Conservation (phyloP, 148 eudicot genomes). For the Rhododendron mucronatum region DNA sequence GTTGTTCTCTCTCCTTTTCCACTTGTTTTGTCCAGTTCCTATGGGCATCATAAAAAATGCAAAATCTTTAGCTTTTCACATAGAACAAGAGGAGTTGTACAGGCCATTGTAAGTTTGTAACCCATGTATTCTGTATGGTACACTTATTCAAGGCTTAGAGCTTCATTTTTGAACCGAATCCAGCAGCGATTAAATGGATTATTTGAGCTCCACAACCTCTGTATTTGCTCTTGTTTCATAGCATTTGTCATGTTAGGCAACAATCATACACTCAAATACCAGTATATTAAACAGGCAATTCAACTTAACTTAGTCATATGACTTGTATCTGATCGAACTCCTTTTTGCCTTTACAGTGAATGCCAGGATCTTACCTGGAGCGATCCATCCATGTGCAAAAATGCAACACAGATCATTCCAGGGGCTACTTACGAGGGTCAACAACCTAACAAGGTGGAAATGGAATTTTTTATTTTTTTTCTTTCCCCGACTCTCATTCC, state of each 20-base stretch:
- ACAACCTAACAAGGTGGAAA: not conserved
- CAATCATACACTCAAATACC: not conserved
- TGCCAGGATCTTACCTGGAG: not conserved
- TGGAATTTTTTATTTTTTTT: not conserved
- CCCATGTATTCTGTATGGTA: not conserved
- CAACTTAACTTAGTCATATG: not conserved
- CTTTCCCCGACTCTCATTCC: not conserved
- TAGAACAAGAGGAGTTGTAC: slow-evolving; percentile 33
- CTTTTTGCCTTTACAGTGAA: not conserved
- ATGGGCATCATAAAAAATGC: not conserved
- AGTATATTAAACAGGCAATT: not conserved
- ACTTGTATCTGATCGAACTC: not conserved
- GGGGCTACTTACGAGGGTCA: not conserved
- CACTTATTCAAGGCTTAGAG: not conserved
- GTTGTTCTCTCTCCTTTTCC: slow-evolving; percentile 17
- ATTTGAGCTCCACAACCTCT: not conserved
- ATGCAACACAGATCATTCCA: not conserved
- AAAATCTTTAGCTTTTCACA: not conserved
- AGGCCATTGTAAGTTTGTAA: slow-evolving; percentile 25
- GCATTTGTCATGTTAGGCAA: not conserved
- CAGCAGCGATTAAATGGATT: not conserved
- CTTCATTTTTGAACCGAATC: not conserved
- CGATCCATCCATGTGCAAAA: not conserved
- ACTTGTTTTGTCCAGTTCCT: slow-evolving; percentile 16
- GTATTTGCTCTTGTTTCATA: not conserved